Conservation (phyloP, 2,329 filamentous ascomycete genomes). For the Beauveria pseudobassiana region DNA sequence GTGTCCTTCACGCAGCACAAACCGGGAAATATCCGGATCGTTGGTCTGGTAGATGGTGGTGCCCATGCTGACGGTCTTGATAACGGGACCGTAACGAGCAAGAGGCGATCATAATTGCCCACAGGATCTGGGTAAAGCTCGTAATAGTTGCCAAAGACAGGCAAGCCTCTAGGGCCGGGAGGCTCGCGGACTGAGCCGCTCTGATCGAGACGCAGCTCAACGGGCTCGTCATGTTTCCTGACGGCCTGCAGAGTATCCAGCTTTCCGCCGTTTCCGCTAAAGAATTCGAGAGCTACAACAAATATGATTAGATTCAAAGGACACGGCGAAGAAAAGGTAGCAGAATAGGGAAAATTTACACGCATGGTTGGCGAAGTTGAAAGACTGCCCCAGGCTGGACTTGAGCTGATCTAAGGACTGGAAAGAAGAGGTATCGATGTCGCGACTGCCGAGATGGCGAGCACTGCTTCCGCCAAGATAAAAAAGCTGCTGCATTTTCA, state of each 20-base stretch:
- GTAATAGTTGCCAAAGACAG: conserved; percentile 39
- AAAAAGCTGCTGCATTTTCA: background rate
- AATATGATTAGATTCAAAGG: background rate
- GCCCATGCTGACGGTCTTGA: conserved; percentile 41
- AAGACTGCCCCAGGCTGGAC: background rate
- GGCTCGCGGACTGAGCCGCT: conserved; percentile 29
- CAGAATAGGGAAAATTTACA: background rate
- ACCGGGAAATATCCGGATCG: conserved; percentile 32
- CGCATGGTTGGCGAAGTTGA: background rate
- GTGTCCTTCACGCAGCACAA: conserved; percentile 34
- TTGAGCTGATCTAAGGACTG: background rate
- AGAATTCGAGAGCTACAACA: background rate
- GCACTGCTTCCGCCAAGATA: background rate
- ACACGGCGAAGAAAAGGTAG: background rate
- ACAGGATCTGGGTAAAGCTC: conserved; percentile 44
- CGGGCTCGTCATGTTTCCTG: background rate
- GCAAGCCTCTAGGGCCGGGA: conserved; percentile 35
- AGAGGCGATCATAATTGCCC: conserved; percentile 42
- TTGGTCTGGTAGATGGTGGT: conserved; percentile 37
- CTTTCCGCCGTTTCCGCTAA: background rate
- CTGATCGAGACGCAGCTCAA: background rate
- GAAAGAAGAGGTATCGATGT: background rate
- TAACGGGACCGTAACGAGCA: conserved; percentile 36
- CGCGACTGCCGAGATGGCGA: background rate
- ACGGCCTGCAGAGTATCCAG: background rate